These are phyloP conservation scores for Schwanniomyces sp. DNA, from an alignment of 805 yeast species.

Conservation along the genomic window DNA sequence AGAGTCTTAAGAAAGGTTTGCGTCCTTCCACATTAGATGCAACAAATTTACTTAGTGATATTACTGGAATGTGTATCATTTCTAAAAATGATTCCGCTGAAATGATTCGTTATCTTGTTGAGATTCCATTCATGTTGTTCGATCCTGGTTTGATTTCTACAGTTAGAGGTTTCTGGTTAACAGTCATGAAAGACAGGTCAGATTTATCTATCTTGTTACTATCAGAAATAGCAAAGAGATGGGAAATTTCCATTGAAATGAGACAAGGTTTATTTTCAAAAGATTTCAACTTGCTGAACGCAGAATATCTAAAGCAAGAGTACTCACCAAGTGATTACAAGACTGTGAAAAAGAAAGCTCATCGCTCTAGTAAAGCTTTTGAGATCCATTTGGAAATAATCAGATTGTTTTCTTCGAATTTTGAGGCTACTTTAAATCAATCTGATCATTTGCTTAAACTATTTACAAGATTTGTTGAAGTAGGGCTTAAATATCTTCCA, in stretches of 20 bases:
- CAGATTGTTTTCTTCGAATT: conserved; percentile 67
- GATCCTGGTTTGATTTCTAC: conserved; percentile 57
- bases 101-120: conserved; percentile 51
- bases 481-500: conserved; percentile 52
- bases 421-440: conserved; percentile 75
- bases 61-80: conserved; percentile 37
- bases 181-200: conserved; percentile 67
- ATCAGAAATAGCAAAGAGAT: conserved; percentile 64
- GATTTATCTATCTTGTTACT: conserved; percentile 58
- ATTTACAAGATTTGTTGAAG: conserved; percentile 59
- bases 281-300: conserved; percentile 51
- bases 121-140: conserved; percentile 70
- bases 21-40: conserved; percentile 25
- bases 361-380: conserved; percentile 45
- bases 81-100: conserved; percentile 44
- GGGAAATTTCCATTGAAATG: conserved; percentile 65
- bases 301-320: conserved; percentile 77
- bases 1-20: conserved; percentile 3
- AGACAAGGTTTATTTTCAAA: conserved; percentile 65
- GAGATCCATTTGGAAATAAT: conserved; percentile 73
- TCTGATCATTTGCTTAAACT: conserved; percentile 68
- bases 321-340: conserved; percentile 80
- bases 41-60: conserved; percentile 44
- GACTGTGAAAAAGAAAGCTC: conserved; percentile 52
- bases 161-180: conserved; percentile 79